Conservation (phyloP, 805 yeast species). For the Candida arabinofermentans region DNA sequence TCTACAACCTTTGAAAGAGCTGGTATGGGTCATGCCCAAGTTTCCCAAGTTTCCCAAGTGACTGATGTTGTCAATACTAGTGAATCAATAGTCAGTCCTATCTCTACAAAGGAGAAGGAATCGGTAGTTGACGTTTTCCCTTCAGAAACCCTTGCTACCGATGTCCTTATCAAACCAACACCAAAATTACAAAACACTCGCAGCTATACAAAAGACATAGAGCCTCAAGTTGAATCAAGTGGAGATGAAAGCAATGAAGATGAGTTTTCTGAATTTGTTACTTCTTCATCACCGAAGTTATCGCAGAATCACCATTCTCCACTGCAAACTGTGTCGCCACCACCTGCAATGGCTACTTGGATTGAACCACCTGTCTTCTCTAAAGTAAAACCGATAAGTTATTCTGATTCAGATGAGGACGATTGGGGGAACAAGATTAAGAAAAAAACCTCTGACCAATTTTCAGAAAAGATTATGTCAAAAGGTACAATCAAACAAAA, state of each 20-base stretch:
- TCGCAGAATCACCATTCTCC: background rate
- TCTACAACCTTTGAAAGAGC: background rate
- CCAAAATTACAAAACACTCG: background rate
- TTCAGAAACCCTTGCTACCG: background rate
- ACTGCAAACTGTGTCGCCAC: background rate
- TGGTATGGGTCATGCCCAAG: background rate
- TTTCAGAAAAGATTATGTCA: too few relatives aligned
- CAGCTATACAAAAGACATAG: background rate
- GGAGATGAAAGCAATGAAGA: constrained; percentile 5
- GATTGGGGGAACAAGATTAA: background rate
- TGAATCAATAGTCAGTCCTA: too few relatives aligned
- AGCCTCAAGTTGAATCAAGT: background rate
- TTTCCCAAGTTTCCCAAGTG: too few relatives aligned
- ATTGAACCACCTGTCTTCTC: too few relatives aligned
- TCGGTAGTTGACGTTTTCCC: background rate
- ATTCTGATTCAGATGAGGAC: constrained; percentile 1
- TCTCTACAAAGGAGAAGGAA: background rate
- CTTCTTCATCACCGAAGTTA: constrained; percentile 3
- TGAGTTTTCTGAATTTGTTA: constrained; percentile 13
- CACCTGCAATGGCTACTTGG: background rate
- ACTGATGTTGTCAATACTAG: too few relatives aligned
- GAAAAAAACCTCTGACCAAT: too few relatives aligned
- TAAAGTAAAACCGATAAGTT: background rate
- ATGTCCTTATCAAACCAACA: background rate
- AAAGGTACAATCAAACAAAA: too few relatives aligned